Evolutionary conservation across 371 early-diverging fungal species (phyloP).

Genomic region (Nosema muscidifuracis): DNA sequence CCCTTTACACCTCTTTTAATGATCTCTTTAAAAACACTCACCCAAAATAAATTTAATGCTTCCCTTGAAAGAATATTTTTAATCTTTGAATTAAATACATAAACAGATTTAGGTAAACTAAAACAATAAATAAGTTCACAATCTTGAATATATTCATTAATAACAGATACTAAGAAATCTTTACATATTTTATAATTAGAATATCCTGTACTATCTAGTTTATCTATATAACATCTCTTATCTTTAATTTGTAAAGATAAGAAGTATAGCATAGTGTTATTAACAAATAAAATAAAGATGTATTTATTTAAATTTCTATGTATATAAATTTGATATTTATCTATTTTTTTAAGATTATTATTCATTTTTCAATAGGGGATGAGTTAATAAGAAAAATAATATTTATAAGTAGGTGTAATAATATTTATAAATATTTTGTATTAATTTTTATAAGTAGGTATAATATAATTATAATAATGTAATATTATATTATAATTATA

Average conservation of each 20-base stretch:
- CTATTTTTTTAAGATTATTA: no score
- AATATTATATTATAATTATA: no score
- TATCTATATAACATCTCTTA: background rate
- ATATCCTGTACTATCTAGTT: constrained; percentile 11
- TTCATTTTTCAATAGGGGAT: no score
- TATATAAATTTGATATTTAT: no score
- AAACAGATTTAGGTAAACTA: background rate
- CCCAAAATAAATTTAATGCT: background rate
- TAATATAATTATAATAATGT: no score
- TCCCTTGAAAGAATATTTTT: background rate
- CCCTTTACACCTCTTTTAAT: no score
- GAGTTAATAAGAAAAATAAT: no score
- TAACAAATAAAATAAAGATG: constrained; percentile 2
- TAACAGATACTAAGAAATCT: background rate
- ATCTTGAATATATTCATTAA: background rate
- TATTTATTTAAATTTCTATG: no score
- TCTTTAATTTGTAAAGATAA: background rate
- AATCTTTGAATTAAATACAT: background rate
- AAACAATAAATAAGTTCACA: constrained; percentile 2
- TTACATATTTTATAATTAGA: background rate
- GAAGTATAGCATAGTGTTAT: background rate
- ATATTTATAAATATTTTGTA: no score
- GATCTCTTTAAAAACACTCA: background rate
- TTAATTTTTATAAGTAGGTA: no score
- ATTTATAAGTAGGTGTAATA: no score